Percentiles rank a stretch among this genome's conserved stretches.
Conservation (phyloP, 371 early-diverging fungal species). For the Mucor circinelloides region DNA sequence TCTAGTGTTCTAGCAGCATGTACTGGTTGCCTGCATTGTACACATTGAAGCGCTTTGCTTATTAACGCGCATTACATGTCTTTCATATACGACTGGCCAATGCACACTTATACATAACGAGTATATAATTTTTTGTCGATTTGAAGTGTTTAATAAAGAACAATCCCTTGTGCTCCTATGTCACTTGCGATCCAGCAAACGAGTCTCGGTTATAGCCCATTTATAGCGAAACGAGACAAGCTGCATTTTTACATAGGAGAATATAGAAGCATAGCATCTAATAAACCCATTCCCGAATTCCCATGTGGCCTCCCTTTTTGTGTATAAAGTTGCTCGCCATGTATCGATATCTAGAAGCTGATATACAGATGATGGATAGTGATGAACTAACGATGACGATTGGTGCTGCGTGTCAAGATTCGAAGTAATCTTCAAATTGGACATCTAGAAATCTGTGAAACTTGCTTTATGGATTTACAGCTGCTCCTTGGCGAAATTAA, state of each 20-base stretch:
- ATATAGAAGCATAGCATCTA: background rate
- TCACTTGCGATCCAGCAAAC: background rate
- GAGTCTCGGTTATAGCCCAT: background rate
- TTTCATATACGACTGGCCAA: background rate
- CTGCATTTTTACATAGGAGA: background rate
- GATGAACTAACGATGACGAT: background rate
- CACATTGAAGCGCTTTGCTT: background rate
- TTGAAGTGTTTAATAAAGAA: background rate
- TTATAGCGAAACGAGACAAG: background rate
- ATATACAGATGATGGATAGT: background rate
- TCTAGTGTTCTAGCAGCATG: background rate
- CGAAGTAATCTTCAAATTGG: too few relatives aligned
- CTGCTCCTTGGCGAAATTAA: background rate
- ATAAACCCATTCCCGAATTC: background rate
- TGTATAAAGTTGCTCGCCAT: background rate
- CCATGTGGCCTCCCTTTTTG: slow-evolving; percentile 2
- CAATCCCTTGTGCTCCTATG: background rate
- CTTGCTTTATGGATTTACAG: background rate
- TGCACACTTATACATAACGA: background rate
- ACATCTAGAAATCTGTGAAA: too few relatives aligned
- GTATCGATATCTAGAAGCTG: too few relatives aligned
- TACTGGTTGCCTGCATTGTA: background rate
- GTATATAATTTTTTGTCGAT: background rate
- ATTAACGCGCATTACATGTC: background rate
- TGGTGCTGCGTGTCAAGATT: background rate